These are phyloP conservation scores for Phytophthora fragariaefolia DNA, from an alignment of 352 stramenopile genomes.

Conservation along the genomic window DNA sequence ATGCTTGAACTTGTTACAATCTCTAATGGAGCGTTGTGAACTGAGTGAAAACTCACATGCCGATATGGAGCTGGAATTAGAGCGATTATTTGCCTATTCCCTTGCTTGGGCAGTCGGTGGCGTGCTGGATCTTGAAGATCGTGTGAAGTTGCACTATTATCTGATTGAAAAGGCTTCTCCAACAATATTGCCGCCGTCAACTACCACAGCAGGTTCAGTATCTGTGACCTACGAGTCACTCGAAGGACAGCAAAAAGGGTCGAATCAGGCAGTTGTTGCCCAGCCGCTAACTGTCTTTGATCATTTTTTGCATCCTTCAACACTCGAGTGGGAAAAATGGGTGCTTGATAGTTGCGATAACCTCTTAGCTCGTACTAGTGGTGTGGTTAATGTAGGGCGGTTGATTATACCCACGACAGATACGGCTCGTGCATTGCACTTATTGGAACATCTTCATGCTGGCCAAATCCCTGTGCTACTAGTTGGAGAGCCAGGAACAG, in stretches of 20 bases:
- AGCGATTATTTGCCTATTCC: constrained; percentile 86
- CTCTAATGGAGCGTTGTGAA: constrained; percentile 59
- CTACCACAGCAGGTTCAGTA: not conserved
- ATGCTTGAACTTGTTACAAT: constrained; percentile 68
- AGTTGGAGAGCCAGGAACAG: constrained; percentile 84
- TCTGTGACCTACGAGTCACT: constrained; percentile 2
- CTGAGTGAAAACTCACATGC: constrained; percentile 52
- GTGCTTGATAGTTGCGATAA: constrained; percentile 47
- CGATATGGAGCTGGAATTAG: constrained; percentile 75
- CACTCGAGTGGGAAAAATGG: constrained; percentile 92
- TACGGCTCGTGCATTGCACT: constrained; percentile 68
- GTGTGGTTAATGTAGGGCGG: constrained; percentile 73
- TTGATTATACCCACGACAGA: constrained; percentile 91
- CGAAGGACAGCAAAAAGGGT: constrained; percentile 6
- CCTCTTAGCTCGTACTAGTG: constrained; percentile 26
- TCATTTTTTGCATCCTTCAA: constrained; percentile 89
- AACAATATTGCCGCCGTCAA: constrained; percentile 39
- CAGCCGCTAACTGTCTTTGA: constrained; percentile 88
- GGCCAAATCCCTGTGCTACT: constrained; percentile 77
- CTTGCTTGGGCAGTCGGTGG: constrained; percentile 87
- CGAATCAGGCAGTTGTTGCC: not conserved
- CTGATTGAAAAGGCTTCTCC: constrained; percentile 46
- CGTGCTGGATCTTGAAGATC: constrained; percentile 84
- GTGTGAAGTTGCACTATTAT: constrained; percentile 75
- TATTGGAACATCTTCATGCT: constrained; percentile 72